phyloP scores from a whole-genome alignment of 179 eudicot species.

The Carnegiea gigantea region DNA sequence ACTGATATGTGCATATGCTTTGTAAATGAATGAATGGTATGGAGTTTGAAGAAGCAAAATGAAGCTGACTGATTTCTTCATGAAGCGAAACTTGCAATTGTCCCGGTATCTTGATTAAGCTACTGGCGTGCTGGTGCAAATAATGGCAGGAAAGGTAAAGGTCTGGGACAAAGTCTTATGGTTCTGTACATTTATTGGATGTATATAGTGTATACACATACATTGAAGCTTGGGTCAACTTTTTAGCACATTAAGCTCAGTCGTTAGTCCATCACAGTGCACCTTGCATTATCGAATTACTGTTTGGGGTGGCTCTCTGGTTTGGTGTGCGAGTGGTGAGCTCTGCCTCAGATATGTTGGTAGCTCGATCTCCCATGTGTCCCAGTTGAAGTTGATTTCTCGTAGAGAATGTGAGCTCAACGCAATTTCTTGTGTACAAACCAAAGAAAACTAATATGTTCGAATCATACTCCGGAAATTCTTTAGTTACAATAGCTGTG shows the following conservation, averaged over 20 bases:
- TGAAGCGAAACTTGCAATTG: background rate
- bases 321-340: background rate
- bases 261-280: background rate
- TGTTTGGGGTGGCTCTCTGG: background rate
- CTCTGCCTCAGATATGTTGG: too few relatives aligned
- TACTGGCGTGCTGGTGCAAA: background rate
- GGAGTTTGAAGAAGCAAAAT: background rate
- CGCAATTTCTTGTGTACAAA: background rate
- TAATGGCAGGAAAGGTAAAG: background rate
- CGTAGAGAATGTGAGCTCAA: background rate
- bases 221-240: background rate
- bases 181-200: background rate
- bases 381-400: too few relatives aligned
- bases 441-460: background rate
- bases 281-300: background rate
- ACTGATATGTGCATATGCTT: conserved; percentile 19
- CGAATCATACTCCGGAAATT: background rate
- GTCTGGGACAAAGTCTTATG: background rate
- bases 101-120: conserved; percentile 9
- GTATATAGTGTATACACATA: background rate
- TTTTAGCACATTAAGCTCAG: background rate
- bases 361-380: too few relatives aligned
- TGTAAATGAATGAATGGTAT: conserved; percentile 17
- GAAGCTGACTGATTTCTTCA: conserved; percentile 11
- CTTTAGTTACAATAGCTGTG: background rate